A percentile compares a stretch with the other conserved stretches of the same genome.
These are phyloP conservation scores for Colletotrichum viniferum DNA, from an alignment of 2,329 filamentous ascomycete species.

Conservation along the genomic window DNA sequence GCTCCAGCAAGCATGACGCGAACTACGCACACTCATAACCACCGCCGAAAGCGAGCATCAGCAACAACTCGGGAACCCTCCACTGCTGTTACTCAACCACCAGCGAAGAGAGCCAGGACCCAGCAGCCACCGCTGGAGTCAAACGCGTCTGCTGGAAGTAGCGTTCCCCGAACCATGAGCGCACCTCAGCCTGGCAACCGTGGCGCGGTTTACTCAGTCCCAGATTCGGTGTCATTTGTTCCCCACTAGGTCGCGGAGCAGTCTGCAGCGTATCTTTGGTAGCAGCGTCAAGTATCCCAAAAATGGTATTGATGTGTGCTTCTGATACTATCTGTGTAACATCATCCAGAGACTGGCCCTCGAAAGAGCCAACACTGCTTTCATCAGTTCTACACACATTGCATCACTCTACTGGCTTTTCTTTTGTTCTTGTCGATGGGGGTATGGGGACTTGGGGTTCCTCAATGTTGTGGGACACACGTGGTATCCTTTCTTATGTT, in stretches of 20 bases:
- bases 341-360: neutral
- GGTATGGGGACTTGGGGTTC: neutral
- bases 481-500: neutral
- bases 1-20: neutral
- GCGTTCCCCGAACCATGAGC: neutral
- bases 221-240: neutral
- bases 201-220: neutral
- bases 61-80: neutral
- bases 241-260: neutral
- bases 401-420: neutral
- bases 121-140: neutral
- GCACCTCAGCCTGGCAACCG: neutral
- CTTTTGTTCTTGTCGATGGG: neutral
- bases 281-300: neutral
- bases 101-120: neutral
- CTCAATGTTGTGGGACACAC: neutral
- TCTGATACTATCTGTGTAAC: neutral
- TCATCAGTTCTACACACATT: neutral
- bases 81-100: neutral
- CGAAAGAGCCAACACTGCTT: neutral
- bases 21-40: neutral
- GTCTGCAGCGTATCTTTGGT: neutral
- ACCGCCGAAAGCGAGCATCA: neutral
- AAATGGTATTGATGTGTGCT: neutral
- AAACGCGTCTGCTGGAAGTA: neutral